phyloP scores from a whole-genome alignment of 352 stramenopile genomes.

The Pythium sp. region DNA sequence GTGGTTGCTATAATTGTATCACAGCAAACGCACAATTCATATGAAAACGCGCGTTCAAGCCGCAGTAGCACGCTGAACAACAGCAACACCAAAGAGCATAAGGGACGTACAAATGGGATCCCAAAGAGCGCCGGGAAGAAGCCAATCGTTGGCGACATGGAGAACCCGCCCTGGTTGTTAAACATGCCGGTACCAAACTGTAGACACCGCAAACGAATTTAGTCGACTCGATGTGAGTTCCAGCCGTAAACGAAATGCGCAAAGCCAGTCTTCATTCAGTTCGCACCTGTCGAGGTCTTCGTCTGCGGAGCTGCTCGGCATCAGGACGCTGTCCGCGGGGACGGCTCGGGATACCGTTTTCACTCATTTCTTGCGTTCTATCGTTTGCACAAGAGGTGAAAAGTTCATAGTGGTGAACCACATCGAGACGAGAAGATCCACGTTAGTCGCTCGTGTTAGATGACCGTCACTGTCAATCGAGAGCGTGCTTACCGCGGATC shows the following conservation, averaged over 20 bases:
- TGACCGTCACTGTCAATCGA: background rate
- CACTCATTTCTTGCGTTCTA: conserved; percentile 26
- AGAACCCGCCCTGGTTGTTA: conserved; percentile 34
- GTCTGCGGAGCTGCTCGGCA: conserved; percentile 52
- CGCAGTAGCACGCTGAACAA: background rate
- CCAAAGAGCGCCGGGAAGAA: conserved; percentile 88
- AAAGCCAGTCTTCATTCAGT: no score
- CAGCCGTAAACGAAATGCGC: no score
- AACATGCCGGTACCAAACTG: conserved; percentile 33
- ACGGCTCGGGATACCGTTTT: conserved; percentile 44
- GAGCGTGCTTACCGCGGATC: conserved; percentile 50
- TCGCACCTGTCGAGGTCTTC: conserved; percentile 42
- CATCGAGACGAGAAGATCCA: background rate
- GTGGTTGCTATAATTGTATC: conserved; percentile 27
- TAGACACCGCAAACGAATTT: background rate
- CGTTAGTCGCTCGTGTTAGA: background rate
- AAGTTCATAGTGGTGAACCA: background rate
- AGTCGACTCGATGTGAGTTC: no score
- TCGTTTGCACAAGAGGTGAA: no score
- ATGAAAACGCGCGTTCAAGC: no score
- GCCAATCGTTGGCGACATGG: conserved; percentile 68
- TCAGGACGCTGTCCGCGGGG: conserved; percentile 63
- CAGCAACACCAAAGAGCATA: background rate
- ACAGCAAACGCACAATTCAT: no score
- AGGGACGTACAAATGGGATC: conserved; percentile 36